Conservation (phyloP, 208 protist genomes). For the Crithidia brevicula region DNA sequence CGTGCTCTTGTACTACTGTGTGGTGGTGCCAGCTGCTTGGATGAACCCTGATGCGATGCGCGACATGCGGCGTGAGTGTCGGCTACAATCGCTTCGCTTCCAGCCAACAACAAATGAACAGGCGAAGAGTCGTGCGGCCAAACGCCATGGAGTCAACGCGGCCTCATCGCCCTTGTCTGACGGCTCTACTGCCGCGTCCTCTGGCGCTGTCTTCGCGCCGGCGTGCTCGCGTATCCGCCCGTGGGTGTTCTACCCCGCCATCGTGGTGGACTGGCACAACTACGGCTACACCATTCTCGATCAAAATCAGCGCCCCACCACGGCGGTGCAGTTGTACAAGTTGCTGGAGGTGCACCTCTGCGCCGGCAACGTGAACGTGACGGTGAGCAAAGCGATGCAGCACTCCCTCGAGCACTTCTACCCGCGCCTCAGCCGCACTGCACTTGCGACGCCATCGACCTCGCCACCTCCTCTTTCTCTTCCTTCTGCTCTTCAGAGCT, state of each 20-base stretch:
- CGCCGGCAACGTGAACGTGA: slow-evolving; percentile 75
- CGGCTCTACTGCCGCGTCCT: neutral
- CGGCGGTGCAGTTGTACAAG: slow-evolving; percentile 65
- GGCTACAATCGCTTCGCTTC: slow-evolving; percentile 27
- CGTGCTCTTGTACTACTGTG: slow-evolving; percentile 68
- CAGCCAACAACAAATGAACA: neutral
- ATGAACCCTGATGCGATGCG: slow-evolving; percentile 58
- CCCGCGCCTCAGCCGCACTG: too few species aligned
- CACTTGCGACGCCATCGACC: too few species aligned
- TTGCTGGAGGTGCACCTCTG: slow-evolving; percentile 70
- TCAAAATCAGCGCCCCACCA: slow-evolving; percentile 47
- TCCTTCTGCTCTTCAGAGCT: too few species aligned
- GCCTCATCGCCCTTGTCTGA: slow-evolving; percentile 1
- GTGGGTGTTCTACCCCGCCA: slow-evolving; percentile 53
- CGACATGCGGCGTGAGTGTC: slow-evolving; percentile 55
- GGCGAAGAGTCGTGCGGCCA: too few species aligned
- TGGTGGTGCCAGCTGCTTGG: slow-evolving; percentile 75
- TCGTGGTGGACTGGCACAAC: slow-evolving; percentile 95
- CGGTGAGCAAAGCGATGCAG: slow-evolving; percentile 83
- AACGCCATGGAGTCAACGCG: too few species aligned
- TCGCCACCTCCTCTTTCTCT: too few species aligned
- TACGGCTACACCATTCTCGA: slow-evolving; percentile 89
- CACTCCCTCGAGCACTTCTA: slow-evolving; percentile 33
- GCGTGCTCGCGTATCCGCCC: neutral
- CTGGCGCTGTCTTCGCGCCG: neutral